phyloP scores from a whole-genome alignment of 2,329 filamentous ascomycete species.

The Ascocoryne sarcoides region DNA sequence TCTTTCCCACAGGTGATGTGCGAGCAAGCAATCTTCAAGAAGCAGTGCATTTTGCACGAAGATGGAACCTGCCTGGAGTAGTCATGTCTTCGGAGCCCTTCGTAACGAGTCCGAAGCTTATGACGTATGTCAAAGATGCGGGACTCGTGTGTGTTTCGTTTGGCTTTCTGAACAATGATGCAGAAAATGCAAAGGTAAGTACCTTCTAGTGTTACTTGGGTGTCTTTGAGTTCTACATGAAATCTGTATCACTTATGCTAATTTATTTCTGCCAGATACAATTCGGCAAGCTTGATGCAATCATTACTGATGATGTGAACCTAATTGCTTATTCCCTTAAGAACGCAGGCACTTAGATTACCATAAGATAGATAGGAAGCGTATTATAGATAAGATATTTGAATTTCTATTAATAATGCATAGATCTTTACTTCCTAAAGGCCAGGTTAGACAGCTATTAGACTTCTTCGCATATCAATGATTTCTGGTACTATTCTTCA shows the following conservation, averaged over 20 bases:
- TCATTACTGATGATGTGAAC: conserved; percentile 4
- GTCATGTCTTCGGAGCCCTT: conserved; percentile 7
- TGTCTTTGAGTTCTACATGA: background rate
- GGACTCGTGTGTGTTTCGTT: conserved; percentile 7
- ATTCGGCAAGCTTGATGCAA: conserved; percentile 4
- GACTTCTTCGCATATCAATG: too few species aligned
- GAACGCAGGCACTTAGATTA: background rate
- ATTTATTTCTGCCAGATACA: conserved; percentile 3
- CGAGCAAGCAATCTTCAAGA: conserved; percentile 10
- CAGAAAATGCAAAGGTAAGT: conserved; percentile 5
- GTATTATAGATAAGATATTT: too few species aligned
- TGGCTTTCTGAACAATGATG: conserved; percentile 7
- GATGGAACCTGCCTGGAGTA: conserved; percentile 5
- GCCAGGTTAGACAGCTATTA: too few species aligned
- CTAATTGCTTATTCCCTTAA: conserved; percentile 4
- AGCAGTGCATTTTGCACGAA: conserved; percentile 7
- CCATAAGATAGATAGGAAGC: too few species aligned
- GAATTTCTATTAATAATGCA: too few species aligned
- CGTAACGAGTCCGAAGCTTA: conserved; percentile 4
- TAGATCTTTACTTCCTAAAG: too few species aligned
- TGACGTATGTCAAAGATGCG: conserved; percentile 5
- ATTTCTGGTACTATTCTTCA: too few species aligned
- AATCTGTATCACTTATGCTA: background rate
- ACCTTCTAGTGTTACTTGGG: background rate
- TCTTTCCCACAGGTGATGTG: conserved; percentile 7